These are phyloP conservation scores for Emergomyces pasteurianus DNA, from an alignment of 2,329 filamentous ascomycete species.

Conservation along the genomic window DNA sequence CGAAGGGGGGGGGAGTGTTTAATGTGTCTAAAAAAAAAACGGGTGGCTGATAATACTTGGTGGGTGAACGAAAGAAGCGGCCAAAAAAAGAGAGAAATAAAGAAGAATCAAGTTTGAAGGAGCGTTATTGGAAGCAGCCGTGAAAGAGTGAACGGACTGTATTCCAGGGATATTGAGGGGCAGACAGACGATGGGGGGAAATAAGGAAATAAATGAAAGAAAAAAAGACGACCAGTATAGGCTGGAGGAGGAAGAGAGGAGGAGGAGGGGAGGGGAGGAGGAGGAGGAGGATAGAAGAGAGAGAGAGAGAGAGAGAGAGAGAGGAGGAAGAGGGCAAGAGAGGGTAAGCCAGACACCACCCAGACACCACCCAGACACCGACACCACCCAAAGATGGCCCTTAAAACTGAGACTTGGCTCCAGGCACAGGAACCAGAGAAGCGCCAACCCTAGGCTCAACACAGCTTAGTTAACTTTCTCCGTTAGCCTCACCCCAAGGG, in stretches of 20 bases:
- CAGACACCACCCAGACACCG: too few relatives aligned
- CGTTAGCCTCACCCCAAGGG: too few relatives aligned
- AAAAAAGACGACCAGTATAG: slow-evolving; percentile 10
- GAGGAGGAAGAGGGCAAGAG: background rate
- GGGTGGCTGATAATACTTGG: background rate
- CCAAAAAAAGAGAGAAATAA: background rate
- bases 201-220: slow-evolving; percentile 13
- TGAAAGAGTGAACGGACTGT: slow-evolving; percentile 42
- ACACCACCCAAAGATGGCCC: too few relatives aligned
- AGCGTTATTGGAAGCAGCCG: slow-evolving; percentile 28
- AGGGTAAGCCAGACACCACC: too few relatives aligned
- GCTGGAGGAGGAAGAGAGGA: slow-evolving; percentile 9
- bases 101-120: background rate
- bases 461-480: background rate
- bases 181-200: slow-evolving; percentile 16
- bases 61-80: background rate
- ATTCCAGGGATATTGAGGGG: slow-evolving; percentile 16
- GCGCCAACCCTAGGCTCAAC: background rate
- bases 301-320: background rate
- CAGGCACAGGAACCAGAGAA: background rate
- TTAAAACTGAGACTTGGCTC: background rate
- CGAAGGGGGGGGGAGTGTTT: too few relatives aligned
- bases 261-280: slow-evolving; percentile 8
- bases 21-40: too few relatives aligned
- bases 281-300: slow-evolving; percentile 9